Evolutionary conservation across 2,329 filamentous ascomycete genomes (phyloP).

Genomic region (Polychaeton citri): DNA sequence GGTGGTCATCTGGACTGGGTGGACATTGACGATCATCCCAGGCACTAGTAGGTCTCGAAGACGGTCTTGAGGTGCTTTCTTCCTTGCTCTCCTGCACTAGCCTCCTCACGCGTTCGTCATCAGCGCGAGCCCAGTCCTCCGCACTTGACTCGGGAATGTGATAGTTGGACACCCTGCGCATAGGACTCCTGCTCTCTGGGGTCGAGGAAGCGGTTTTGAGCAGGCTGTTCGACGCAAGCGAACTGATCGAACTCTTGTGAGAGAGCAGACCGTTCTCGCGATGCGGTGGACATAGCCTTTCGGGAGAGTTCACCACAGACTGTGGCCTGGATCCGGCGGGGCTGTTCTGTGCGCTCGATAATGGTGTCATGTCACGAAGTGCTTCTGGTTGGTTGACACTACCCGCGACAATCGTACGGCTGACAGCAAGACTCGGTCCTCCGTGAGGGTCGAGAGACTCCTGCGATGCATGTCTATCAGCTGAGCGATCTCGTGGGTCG

Average conservation of each 20-base stretch:
- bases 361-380: slow-evolving; percentile 27
- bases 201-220: slow-evolving; percentile 1
- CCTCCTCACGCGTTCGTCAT: slow-evolving; percentile 21
- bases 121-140: slow-evolving; percentile 19
- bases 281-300: slow-evolving; percentile 9
- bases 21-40: slow-evolving; percentile 27
- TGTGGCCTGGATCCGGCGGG: slow-evolving; percentile 11
- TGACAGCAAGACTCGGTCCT: slow-evolving; percentile 50
- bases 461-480: slow-evolving; percentile 45
- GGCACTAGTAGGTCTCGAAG: slow-evolving; percentile 15
- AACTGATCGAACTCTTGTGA: slow-evolving; percentile 15
- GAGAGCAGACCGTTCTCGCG: slow-evolving; percentile 10
- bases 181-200: slow-evolving; percentile 2
- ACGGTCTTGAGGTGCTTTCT: slow-evolving; percentile 13
- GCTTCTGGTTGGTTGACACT: slow-evolving; percentile 38
- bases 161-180: slow-evolving; percentile 1
- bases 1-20: slow-evolving; percentile 32
- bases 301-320: slow-evolving; percentile 10
- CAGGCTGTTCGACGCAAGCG: slow-evolving; percentile 12
- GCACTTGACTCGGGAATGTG: slow-evolving; percentile 16
- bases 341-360: slow-evolving; percentile 18
- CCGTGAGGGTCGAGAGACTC: slow-evolving; percentile 50
- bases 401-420: slow-evolving; percentile 48
- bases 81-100: slow-evolving; percentile 21
- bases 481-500: slow-evolving; percentile 43